Conservation (phyloP, 2,329 filamentous ascomycete species). For the Metarhizium robertsii region DNA sequence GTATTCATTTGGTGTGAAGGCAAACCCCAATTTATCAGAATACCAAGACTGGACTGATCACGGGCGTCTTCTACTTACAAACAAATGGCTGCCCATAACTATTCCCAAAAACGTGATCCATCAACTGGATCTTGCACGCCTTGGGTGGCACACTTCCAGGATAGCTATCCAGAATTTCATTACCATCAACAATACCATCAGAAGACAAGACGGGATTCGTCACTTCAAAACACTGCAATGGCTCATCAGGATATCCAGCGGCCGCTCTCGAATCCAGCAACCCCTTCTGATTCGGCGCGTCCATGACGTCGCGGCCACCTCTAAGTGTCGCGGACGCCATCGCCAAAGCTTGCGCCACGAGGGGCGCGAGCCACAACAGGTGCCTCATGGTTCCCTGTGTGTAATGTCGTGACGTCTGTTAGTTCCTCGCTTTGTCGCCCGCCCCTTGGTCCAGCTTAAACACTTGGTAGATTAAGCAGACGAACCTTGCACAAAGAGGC, state of each 20-base stretch:
- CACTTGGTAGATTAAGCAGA: no score
- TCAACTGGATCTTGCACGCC: slow-evolving; percentile 48
- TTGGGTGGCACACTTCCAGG: background rate
- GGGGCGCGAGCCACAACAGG: background rate
- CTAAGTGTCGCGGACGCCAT: background rate
- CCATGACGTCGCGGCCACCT: background rate
- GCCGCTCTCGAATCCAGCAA: background rate
- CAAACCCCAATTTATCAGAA: background rate
- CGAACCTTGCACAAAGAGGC: no score
- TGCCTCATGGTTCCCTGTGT: background rate
- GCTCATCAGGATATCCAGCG: background rate
- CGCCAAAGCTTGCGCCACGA: background rate
- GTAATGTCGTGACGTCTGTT: background rate
- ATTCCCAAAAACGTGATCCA: slow-evolving; percentile 60
- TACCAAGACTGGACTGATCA: background rate
- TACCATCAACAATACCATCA: slow-evolving; percentile 19
- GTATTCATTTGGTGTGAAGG: background rate
- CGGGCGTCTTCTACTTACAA: slow-evolving; percentile 34
- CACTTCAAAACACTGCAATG: slow-evolving; percentile 55
- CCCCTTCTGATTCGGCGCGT: background rate
- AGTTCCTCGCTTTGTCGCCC: background rate
- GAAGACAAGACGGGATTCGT: slow-evolving; percentile 54
- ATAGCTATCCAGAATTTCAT: slow-evolving; percentile 1
- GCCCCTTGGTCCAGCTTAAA: no score
- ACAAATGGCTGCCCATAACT: slow-evolving; percentile 69